Conservation (phyloP, 805 yeast species). For the Teunomyces funiuensis region DNA sequence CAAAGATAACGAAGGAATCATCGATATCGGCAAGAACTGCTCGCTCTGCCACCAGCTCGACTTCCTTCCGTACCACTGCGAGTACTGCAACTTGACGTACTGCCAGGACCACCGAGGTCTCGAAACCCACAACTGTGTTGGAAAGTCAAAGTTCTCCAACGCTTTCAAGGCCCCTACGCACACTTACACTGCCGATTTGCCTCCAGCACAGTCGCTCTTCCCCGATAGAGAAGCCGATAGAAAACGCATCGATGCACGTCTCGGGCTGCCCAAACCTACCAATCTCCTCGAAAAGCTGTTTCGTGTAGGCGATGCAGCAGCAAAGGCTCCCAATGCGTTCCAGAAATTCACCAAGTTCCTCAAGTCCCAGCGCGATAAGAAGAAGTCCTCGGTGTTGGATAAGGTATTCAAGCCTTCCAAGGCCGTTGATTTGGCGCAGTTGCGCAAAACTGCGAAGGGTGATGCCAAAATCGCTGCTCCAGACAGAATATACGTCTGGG, state of each 20-base stretch:
- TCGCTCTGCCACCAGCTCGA: conserved; percentile 51
- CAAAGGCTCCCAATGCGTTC: conserved; percentile 22
- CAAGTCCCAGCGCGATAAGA: conserved; percentile 20
- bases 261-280: conserved; percentile 20
- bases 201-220: conserved; percentile 48
- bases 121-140: conserved; percentile 34
- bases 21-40: conserved; percentile 63
- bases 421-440: conserved; percentile 33
- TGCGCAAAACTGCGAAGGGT: conserved; percentile 53
- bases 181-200: conserved; percentile 17
- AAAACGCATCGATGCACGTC: conserved; percentile 29
- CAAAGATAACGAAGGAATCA: conserved; percentile 34
- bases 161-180: conserved; percentile 7
- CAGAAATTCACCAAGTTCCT: conserved; percentile 28
- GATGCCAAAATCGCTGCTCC: conserved; percentile 41
- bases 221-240: conserved; percentile 50
- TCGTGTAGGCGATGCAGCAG: conserved; percentile 29
- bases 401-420: conserved; percentile 3
- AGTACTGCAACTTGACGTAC: conserved; percentile 43
- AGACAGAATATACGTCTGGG: conserved; percentile 53
- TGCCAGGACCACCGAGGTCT: conserved; percentile 51
- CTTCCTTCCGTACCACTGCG: conserved; percentile 59
- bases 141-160: conserved; percentile 10
- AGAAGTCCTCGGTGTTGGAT: conserved; percentile 2
- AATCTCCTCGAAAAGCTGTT: conserved; percentile 22